A percentile compares a stretch with the other conserved stretches of the same genome.
Evolutionary conservation across 2,329 filamentous ascomycete genomes (phyloP).

Genomic region (Scopulariopsis brevicaulis): DNA sequence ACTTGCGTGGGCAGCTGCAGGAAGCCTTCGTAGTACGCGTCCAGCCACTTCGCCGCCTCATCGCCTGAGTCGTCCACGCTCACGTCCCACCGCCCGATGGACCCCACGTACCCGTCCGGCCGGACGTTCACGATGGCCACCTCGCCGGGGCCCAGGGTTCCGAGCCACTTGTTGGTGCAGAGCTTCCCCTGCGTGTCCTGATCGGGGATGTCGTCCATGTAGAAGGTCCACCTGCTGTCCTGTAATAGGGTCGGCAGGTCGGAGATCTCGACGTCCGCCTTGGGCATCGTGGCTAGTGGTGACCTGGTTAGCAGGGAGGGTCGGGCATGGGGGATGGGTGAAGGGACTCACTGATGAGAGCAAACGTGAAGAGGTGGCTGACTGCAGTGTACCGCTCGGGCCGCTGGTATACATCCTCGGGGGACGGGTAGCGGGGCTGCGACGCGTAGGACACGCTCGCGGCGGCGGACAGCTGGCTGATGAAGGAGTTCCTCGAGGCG

Average conservation of each 20-base stretch:
- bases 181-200: conserved; percentile 37
- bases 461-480: conserved; percentile 46
- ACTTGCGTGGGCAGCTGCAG: conserved; percentile 30
- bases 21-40: conserved; percentile 42
- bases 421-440: conserved; percentile 42
- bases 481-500: conserved; percentile 36
- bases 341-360: conserved; percentile 46
- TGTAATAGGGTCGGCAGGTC: conserved; percentile 52
- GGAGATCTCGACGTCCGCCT: conserved; percentile 51
- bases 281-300: conserved; percentile 41
- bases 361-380: conserved; percentile 59
- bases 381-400: conserved; percentile 58
- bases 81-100: conserved; percentile 42
- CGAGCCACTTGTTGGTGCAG: conserved; percentile 61
- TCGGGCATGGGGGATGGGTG: neutral
- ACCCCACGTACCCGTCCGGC: conserved; percentile 65
- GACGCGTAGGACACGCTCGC: conserved; percentile 51
- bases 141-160: conserved; percentile 40
- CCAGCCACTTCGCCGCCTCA: conserved; percentile 41
- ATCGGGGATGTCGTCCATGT: conserved; percentile 53
- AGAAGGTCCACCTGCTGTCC: conserved; percentile 60
- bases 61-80: conserved; percentile 36
- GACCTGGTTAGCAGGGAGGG: conserved; percentile 6
- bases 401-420: conserved; percentile 54
- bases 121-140: conserved; percentile 57